Evolutionary conservation across 495 filamentous ascomycete species (phyloP), one percentile per base, ranked within the genome.

Genomic region (Podospora anserina): DNA sequence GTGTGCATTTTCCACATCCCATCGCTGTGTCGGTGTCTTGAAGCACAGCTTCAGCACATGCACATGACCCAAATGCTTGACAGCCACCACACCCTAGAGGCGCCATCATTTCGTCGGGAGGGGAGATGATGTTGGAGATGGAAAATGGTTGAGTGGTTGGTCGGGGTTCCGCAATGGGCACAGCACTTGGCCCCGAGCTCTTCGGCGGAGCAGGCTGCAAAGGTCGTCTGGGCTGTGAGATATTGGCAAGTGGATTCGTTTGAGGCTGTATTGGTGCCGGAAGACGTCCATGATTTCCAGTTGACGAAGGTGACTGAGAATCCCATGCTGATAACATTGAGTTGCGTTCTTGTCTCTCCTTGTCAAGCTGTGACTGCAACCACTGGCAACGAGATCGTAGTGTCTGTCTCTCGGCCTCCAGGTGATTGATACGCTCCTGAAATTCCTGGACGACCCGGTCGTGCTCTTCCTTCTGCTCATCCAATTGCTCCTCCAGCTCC

Each of bases 401-500:
- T 0, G 78, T 73, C 54, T 82, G 76, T 0, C 83, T 76, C 58
- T 88, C 82, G 7, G 74, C 68, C 65, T 85, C 83, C 5, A 87
- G 70, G 27, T 74, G 74, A 19, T 70, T 77, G 19, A 84, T 77
- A 28, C 83, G 78, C 19, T 84, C 78, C 67, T 74, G 81, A 49
- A 86, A 53, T 34, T 83, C 78, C 58, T 76, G 78, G 49, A 88
- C 83, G 13, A 69, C 67, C 9, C 79, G 79, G 4, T 83, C 82
- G 2, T 85, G 78, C 16, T 82, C 79, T 19, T 81, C 80, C 69
- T 83, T 83, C 61, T 82, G 79, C 70, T 90, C 84, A 59, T 91
- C 91, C 27, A 95, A 85, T 74, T 92, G 88, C 68, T 96, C 91
- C 76, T 96, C 93, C 26, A 96, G 83, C 77, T 96, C 93, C 57